phyloP scores from a whole-genome alignment of 202 grass and related monocot genomes.

The Zizania palustris region DNA sequence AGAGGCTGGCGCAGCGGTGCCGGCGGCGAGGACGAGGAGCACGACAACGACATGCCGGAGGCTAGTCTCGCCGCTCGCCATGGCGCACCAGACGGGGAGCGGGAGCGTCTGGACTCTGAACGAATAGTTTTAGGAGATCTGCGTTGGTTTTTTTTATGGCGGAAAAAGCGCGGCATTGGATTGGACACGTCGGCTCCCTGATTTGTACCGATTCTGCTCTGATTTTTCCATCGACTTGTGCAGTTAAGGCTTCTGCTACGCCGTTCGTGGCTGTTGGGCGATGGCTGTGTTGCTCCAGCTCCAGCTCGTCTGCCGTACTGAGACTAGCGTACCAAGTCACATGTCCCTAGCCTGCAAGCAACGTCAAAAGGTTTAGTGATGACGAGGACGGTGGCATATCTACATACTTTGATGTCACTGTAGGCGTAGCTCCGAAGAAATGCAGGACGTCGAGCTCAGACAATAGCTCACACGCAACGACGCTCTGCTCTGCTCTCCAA shows the following conservation, averaged over 20 bases:
- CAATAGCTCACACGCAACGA: not conserved
- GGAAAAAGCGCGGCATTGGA: not conserved
- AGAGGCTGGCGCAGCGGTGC: not conserved
- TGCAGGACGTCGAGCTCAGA: not conserved
- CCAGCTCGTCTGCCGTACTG: not conserved
- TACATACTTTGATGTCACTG: too few relatives aligned
- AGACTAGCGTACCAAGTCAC: not conserved
- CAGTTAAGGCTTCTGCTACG: too few relatives aligned
- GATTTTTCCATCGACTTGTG: not conserved
- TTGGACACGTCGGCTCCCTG: not conserved
- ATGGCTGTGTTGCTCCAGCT: not conserved
- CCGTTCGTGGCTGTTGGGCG: not conserved
- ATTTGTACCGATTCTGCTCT: not conserved
- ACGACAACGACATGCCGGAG: not conserved
- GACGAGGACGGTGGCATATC: not conserved
- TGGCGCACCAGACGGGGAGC: too few relatives aligned
- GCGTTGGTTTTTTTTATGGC: not conserved
- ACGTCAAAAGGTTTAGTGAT: not conserved
- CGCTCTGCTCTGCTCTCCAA: not conserved
- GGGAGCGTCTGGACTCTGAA: too few relatives aligned
- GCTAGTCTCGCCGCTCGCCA: constrained; percentile 28
- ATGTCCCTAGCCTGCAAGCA: not conserved
- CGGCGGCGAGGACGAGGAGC: not conserved
- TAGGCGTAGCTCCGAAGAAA: not conserved
- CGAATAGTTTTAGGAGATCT: too few relatives aligned